These are phyloP conservation scores for Raphanus raphanistrum DNA, from an alignment of 345 rosid genomes.

Conservation along the genomic window DNA sequence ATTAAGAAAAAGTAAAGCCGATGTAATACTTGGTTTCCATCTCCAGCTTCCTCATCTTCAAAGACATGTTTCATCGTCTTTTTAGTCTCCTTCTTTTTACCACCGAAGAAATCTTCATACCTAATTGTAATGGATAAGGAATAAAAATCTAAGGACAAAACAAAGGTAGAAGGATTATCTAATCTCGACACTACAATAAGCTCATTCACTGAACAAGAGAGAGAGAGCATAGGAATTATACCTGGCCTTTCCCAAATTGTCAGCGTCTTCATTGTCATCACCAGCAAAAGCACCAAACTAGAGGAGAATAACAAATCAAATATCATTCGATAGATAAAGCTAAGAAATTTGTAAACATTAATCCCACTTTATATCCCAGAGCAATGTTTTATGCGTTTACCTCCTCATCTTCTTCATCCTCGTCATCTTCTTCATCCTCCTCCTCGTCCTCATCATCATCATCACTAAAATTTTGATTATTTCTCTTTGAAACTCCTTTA, in stretches of 20 bases:
- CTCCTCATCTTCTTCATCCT: constrained; percentile 34
- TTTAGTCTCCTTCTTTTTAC: constrained; percentile 45
- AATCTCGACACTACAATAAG: not conserved
- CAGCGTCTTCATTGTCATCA: constrained; percentile 45
- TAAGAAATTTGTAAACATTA: not conserved
- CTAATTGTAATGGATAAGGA: constrained; percentile 38
- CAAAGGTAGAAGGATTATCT: not conserved
- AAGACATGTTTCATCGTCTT: constrained; percentile 40
- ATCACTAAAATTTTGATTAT: constrained; percentile 36
- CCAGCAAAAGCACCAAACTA: constrained; percentile 59
- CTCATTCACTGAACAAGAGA: not conserved
- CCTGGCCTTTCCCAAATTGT: constrained; percentile 49
- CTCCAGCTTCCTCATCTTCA: constrained; percentile 53
- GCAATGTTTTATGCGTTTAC: constrained; percentile 12
- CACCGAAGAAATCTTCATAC: constrained; percentile 80
- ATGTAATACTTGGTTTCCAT: constrained; percentile 42
- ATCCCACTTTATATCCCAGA: not conserved
- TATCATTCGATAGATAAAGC: not conserved
- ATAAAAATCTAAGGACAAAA: not conserved
- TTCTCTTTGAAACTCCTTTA: constrained; percentile 40
- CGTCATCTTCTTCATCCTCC: constrained; percentile 21
- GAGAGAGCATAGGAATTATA: constrained; percentile 25
- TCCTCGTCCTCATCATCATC: constrained; percentile 43
- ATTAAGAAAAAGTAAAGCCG: not conserved
- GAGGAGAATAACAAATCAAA: constrained; percentile 20